Base-by-base conservation (phyloP, 768 basidiomycete species). In the Hericium coralloides region DNA sequence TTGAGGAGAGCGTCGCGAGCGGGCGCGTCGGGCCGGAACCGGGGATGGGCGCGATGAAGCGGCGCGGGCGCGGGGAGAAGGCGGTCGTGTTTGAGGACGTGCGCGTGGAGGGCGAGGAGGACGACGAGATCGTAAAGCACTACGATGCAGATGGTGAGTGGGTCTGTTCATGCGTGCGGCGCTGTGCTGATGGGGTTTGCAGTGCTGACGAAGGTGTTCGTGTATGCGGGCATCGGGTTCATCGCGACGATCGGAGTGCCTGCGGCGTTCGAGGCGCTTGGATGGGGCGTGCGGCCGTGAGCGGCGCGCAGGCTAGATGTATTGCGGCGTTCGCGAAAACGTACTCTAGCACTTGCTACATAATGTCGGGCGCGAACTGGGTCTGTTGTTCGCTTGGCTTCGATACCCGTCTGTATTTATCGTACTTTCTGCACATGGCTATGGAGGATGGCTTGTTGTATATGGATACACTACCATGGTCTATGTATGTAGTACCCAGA, bases 191-290 rank as follows among this genome's bases (percentile, higher is more conserved):
- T 20, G 49, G 22, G 31, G 18, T 1, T 31, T 38, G 18, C 39
- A 92, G 92, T 94, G 8, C 70, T 94, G 59, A 94, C 92, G 25
- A 95, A 94, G 73, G 84, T 94, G 12, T 82, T 92, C 47, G 93
- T 95, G 4, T 95, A 98, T 67, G 78, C 80, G 52, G 94, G 95
- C 0, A 95, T 98, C 58, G 92, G 81, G 0, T 69, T 87, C 12
- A 66, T 94, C 12, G 80, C 85, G 2, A 69, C 73, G 14, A 83
- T 87, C 61, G 69, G 74, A 0, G 73, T 86, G 36, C 92, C 92
- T 0, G 71, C 85, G 12, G 67, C 82, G 63, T 92, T 90, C 63
- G 82, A 87, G 62, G 53, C 80, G 2, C 62, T 88, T 7, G 87
- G 84, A 1, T 87, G 83, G 83, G 88, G 88, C 22, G 74, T 85